phyloP scores from a whole-genome alignment of 805 yeast genomes.

The Ogataea naganishii region DNA sequence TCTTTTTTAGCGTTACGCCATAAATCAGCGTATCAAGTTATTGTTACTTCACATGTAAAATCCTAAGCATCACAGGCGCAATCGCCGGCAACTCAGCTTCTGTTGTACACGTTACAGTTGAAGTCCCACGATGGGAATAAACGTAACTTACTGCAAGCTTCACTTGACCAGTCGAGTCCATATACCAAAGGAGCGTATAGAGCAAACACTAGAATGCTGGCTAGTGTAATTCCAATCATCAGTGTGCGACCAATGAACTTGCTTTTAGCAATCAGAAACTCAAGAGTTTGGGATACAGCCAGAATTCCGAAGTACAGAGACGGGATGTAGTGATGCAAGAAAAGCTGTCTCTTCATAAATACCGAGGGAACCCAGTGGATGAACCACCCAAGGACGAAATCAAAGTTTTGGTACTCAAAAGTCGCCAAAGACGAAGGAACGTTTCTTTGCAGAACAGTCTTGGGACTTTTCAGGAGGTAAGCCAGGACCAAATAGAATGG shows the following conservation, averaged over 20 bases:
- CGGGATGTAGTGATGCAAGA: constrained; percentile 90
- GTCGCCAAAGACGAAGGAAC: constrained; percentile 6
- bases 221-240: constrained; percentile 11
- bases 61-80: neutral
- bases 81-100: neutral
- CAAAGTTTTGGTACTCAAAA: constrained; percentile 19
- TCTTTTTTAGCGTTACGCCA: too few species aligned
- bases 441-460: too few species aligned
- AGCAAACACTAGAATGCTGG: constrained; percentile 19
- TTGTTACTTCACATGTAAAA: too few species aligned
- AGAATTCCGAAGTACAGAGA: constrained; percentile 70
- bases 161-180: constrained; percentile 37
- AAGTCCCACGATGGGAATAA: constrained; percentile 35
- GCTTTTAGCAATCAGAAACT: constrained; percentile 26
- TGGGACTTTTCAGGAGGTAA: too few species aligned
- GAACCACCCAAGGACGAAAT: constrained; percentile 61
- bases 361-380: constrained; percentile 68
- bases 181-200: constrained; percentile 34
- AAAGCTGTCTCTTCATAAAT: constrained; percentile 88
- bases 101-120: constrained; percentile 25
- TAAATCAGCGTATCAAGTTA: too few species aligned
- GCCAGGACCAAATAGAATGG: too few species aligned
- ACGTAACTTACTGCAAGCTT: constrained; percentile 27
- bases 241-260: constrained; percentile 19
- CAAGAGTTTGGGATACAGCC: constrained; percentile 34